These are phyloP conservation scores for Pleodorina starrii DNA, from an alignment of 139 green algal genomes.

Conservation along the genomic window DNA sequence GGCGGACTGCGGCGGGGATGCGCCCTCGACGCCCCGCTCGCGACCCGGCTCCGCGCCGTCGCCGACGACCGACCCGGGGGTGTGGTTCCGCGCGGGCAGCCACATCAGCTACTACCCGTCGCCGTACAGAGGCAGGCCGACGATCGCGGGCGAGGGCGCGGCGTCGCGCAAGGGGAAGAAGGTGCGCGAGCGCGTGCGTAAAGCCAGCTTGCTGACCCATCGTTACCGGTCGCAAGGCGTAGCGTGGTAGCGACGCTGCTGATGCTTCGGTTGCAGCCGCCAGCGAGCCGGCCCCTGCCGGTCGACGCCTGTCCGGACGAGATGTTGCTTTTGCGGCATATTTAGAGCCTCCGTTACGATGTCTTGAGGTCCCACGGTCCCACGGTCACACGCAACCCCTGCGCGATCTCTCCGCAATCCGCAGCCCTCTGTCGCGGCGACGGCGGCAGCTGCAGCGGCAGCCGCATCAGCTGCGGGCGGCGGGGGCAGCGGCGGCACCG, in stretches of 20 bases:
- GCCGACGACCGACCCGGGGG: background rate
- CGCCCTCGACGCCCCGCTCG: background rate
- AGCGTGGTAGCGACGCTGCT: too few relatives aligned
- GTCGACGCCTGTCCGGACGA: too few relatives aligned
- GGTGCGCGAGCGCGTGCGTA: conserved; percentile 11
- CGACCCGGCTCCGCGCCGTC: background rate
- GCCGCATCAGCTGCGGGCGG: too few relatives aligned
- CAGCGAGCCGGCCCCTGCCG: too few relatives aligned
- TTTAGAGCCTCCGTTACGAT: too few relatives aligned
- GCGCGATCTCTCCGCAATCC: background rate
- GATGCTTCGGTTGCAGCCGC: too few relatives aligned
- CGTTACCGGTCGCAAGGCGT: too few relatives aligned
- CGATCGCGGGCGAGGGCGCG: conserved; percentile 19
- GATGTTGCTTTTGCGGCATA: too few relatives aligned
- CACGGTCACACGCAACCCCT: too few relatives aligned
- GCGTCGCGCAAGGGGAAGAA: conserved; percentile 39
- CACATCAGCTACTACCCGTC: conserved; percentile 65
- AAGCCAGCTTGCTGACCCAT: too few relatives aligned
- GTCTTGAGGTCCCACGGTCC: too few relatives aligned
- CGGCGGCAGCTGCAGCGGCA: background rate
- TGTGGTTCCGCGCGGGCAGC: conserved; percentile 51
- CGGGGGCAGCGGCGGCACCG: background rate
- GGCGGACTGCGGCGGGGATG: background rate
- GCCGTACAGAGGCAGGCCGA: conserved; percentile 56
- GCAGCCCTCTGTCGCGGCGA: background rate